Percentiles rank a stretch among this genome's conserved stretches.
Evolutionary conservation across 352 stramenopile genomes (phyloP).

Genomic region (Vaucheria bursata): DNA sequence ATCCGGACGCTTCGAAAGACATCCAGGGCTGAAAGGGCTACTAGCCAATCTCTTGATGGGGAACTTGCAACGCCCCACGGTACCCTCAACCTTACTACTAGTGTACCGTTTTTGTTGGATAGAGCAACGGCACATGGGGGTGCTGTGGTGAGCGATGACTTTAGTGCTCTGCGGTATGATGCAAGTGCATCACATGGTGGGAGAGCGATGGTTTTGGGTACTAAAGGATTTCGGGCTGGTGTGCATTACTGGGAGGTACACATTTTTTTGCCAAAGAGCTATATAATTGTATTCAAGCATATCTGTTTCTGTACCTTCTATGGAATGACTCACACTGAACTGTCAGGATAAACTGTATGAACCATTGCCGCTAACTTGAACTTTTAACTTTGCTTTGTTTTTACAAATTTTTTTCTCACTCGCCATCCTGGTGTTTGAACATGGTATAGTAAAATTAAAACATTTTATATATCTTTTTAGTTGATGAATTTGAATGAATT

Average conservation of each 20-base stretch:
- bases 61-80: constrained; percentile 6
- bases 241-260: constrained; percentile 54
- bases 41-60: constrained; percentile 1
- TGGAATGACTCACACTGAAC: too few relatives aligned
- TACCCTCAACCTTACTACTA: constrained; percentile 13
- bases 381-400: too few relatives aligned
- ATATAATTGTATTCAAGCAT: too few relatives aligned
- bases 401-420: too few relatives aligned
- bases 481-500: too few relatives aligned
- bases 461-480: too few relatives aligned
- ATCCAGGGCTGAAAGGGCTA: background rate
- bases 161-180: constrained; percentile 3
- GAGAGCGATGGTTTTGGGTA: constrained; percentile 53
- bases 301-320: too few relatives aligned
- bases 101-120: constrained; percentile 27
- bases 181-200: constrained; percentile 5
- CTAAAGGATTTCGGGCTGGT: constrained; percentile 49
- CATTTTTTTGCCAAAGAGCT: background rate
- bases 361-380: too few relatives aligned
- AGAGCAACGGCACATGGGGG: background rate
- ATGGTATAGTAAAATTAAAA: too few relatives aligned
- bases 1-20: constrained; percentile 23
- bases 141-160: constrained; percentile 14
- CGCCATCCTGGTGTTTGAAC: too few relatives aligned
- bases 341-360: too few relatives aligned